Evolutionary conservation across 768 basidiomycete genomes (phyloP), one percentile per base, ranked within the genome.

Genomic region (Imleria badia): DNA sequence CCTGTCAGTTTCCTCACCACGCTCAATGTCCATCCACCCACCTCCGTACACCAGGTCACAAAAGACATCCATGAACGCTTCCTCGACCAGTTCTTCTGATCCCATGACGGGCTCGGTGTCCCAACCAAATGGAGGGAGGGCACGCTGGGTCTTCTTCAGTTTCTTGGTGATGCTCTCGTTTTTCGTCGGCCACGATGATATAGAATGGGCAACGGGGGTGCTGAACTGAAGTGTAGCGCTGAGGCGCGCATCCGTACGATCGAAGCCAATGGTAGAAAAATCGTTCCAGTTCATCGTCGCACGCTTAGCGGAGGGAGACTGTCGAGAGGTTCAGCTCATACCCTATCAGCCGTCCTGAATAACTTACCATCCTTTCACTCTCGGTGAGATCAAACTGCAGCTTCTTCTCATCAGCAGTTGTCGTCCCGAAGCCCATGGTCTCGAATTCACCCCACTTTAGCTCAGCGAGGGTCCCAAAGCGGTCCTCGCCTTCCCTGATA

Each of bases 381-480:
- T 98, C 97, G 0, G 86, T 95, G 58, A 98, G 71, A 69, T 98
- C 95, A 70, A 99, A 98, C 65, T 93, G 84, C 31, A 98, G 78
- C 71, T 90, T 90, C 72, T 85, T 89, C 59, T 83, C 78, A 43
- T 76, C 72, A 1, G 55, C 66, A 26, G 73, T 80, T 30, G 78
- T 65, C 15, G 75, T 75, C 8, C 82, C 81, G 58, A 98, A 97
- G 0, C 94, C 94, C 72, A 84, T 78, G 36, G 79, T 73, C 76
- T 95, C 92, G 64, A 97, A 98, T 66, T 90, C 86, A 8, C 92
- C 92, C 94, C 94, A 97, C 64, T 86, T 89, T 58, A 94, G 73
- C 54, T 96, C 91, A 0, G 92, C 89, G 60, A 95, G 66, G 55
- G 83, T 91, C 51, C 85, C 79, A 72, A 91, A 96, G 12, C 85